Base-by-base conservation (phyloP, 768 basidiomycete species). In the Xerocomellus dryophilus region DNA sequence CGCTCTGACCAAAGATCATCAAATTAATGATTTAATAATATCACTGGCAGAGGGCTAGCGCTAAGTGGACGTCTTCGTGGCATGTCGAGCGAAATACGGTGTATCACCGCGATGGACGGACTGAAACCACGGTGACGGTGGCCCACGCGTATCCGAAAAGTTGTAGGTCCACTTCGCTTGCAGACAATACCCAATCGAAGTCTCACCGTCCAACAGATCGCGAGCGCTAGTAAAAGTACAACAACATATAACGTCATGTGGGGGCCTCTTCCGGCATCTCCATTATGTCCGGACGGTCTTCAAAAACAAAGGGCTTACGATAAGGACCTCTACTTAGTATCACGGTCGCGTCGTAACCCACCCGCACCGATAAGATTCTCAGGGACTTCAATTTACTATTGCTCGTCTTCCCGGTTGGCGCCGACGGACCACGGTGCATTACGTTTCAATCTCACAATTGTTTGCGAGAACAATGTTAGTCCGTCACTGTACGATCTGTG, bases 1-100 rank as follows among this genome's bases (percentile, higher is more conserved):
- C 14, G 7, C 17, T 21, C 21, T 45, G 47, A 55, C n/a, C n/a
- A n/a, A n/a, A n/a, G n/a, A n/a, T n/a, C n/a, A n/a, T 57, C 6
- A 31, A 39, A 4, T 5, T 44, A 15, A 43, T 42, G 31, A 25
- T 17, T n/a, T 17, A 18, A 54, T 42, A 58, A 54, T 42, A 58
- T 32, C 31, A 18, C 32, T 18, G n/a, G 32, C 17, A 48, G 20
- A 14, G 18, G 31, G 15, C 17, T 7, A 14, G 20, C 20, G 18
- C 29, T 11, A 47, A 9, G 32, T 5, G 20, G 7, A 17, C 31
- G 47, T 15, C 47, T 18, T 32, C 14, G 32, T 12, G 32, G 7
- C 12, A 34, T 14, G 32, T 32, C 29, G 15, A 21, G 21, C 20
- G 15, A 32, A 21, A 32, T 9, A 29, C 8, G 27, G 31, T 20